A percentile compares a stretch with the other conserved stretches of the same genome.
Conservation (phyloP, 2,329 filamentous ascomycete genomes). For the Knoxdaviesia capensis region DNA sequence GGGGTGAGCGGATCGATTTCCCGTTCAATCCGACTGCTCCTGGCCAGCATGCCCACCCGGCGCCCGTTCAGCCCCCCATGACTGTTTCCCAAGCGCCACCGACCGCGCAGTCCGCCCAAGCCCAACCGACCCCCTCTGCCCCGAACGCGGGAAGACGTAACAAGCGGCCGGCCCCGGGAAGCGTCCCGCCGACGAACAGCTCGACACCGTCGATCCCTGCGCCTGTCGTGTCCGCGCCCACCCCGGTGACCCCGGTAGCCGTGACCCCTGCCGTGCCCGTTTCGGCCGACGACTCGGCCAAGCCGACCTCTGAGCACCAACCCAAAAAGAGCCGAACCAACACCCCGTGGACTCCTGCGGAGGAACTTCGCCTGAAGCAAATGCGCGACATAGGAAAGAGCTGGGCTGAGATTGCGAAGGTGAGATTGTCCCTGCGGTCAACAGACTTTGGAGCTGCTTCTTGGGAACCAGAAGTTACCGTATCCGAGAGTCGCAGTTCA, state of each 20-base stretch:
- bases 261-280: conserved; percentile 13
- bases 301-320: conserved; percentile 6
- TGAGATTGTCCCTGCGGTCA: conserved; percentile 33
- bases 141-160: conserved; percentile 17
- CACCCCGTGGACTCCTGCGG: conserved; percentile 89
- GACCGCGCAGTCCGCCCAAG: conserved; percentile 12
- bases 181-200: conserved; percentile 10
- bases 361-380: conserved; percentile 78
- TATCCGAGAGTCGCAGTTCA: background rate
- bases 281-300: conserved; percentile 8
- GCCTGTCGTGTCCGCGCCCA: conserved; percentile 12
- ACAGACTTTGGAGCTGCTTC: background rate
- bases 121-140: conserved; percentile 17
- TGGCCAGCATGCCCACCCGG: conserved; percentile 17
- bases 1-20: conserved; percentile 22
- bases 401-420: conserved; percentile 98
- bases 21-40: conserved; percentile 19
- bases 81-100: conserved; percentile 17
- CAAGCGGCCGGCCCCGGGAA: conserved; percentile 20
- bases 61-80: conserved; percentile 21
- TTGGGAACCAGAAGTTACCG: background rate
- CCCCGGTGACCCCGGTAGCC: conserved; percentile 12
- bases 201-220: conserved; percentile 5
- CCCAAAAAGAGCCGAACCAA: conserved; percentile 95
- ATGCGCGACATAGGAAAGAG: conserved; percentile 87